A percentile compares a stretch with the other conserved stretches of the same genome.
Evolutionary conservation across 164 flowering plant genomes (phyloP).

Genomic region (Echeveria elegans): DNA sequence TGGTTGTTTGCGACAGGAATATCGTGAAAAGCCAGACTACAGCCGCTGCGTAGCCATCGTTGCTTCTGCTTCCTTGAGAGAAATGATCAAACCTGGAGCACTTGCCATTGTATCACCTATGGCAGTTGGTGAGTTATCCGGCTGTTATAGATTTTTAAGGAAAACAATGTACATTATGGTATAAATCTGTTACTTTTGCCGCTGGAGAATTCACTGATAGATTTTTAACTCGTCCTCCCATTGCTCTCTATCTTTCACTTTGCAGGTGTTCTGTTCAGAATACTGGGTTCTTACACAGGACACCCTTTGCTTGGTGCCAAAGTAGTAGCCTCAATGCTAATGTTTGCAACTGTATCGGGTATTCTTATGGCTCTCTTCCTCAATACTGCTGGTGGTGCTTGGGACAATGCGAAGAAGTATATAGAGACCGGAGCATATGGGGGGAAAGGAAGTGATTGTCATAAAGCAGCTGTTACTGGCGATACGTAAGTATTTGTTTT

Average conservation of each 20-base stretch:
- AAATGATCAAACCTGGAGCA: conserved; percentile 99
- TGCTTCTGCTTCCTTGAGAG: conserved; percentile 92
- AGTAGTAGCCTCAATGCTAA: no score
- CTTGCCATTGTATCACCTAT: conserved; percentile 89
- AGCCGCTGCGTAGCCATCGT: conserved; percentile 99
- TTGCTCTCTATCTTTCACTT: not conserved
- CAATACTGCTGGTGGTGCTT: no score
- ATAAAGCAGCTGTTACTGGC: conserved; percentile 93
- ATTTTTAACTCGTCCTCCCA: not conserved
- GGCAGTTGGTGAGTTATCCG: conserved; percentile 62
- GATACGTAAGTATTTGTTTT: no score
- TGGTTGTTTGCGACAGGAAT: conserved; percentile 39
- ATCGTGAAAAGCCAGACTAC: conserved; percentile 82
- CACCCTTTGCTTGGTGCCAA: no score
- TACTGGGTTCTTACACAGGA: conserved; percentile 81
- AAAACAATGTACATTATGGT: no score
- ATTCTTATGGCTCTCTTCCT: conserved; percentile 99
- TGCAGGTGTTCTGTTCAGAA: conserved; percentile 73
- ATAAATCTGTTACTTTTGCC: no score
- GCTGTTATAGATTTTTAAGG: no score
- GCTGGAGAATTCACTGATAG: no score
- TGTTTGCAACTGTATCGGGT: no score
- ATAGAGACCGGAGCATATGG: conserved; percentile 97
- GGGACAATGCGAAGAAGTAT: conserved; percentile 82
- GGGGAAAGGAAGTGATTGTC: no score